A percentile compares a stretch with the other conserved stretches of the same genome.
These are phyloP conservation scores for Cantharellus cinnabarinus DNA, from an alignment of 768 basidiomycete species.

Conservation along the genomic window DNA sequence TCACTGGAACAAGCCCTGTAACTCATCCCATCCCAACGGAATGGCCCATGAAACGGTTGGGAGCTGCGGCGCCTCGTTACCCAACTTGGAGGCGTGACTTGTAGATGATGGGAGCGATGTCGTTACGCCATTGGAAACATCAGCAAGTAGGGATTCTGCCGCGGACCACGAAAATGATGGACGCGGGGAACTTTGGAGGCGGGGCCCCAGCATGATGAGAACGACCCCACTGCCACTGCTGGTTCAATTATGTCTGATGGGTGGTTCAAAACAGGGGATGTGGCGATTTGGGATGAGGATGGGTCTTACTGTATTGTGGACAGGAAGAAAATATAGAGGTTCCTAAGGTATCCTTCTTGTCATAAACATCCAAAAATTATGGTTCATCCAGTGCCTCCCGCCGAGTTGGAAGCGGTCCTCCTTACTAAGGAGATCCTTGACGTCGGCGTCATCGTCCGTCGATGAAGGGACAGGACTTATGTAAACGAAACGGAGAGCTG, in stretches of 20 bases:
- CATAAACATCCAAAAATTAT: slow-evolving; percentile 40
- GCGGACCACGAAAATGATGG: slow-evolving; percentile 19
- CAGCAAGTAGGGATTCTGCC: no score
- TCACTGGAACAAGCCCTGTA: background rate
- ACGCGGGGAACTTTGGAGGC: slow-evolving; percentile 65
- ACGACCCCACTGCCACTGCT: slow-evolving; percentile 47
- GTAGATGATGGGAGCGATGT: slow-evolving; percentile 42
- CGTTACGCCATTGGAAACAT: slow-evolving; percentile 15
- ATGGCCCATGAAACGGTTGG: slow-evolving; percentile 33
- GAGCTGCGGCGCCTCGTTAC: slow-evolving; percentile 43
- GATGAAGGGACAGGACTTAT: slow-evolving; percentile 68
- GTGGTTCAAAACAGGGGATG: slow-evolving; percentile 85
- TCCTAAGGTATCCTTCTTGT: no score
- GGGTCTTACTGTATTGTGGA: slow-evolving; percentile 63
- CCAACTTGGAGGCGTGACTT: slow-evolving; percentile 57
- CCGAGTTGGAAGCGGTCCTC: slow-evolving; percentile 62
- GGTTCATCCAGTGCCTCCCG: slow-evolving; percentile 56
- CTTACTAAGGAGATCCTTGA: slow-evolving; percentile 57
- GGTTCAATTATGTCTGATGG: slow-evolving; percentile 47
- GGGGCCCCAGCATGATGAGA: slow-evolving; percentile 27
- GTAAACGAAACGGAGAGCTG: slow-evolving; percentile 19
- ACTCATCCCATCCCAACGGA: slow-evolving; percentile 31
- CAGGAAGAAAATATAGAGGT: slow-evolving; percentile 39
- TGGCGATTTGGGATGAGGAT: slow-evolving; percentile 41
- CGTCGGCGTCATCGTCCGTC: slow-evolving; percentile 55